Evolutionary conservation across 257 asterid species (phyloP).

Genomic region (Fraxinus quadrangulata): DNA sequence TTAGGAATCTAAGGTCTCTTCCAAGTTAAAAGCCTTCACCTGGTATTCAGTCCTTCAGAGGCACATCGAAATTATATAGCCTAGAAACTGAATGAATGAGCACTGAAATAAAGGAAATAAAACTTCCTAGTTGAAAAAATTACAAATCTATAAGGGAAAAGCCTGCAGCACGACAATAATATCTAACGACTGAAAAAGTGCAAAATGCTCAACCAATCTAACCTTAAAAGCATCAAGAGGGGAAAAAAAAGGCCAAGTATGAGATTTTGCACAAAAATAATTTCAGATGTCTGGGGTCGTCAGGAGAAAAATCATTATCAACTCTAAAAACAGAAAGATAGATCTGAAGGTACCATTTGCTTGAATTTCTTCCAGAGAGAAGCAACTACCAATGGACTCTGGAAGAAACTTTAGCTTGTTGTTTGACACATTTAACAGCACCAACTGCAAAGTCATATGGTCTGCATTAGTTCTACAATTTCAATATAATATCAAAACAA

Average conservation of each 20-base stretch:
- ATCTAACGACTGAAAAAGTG: too few species aligned
- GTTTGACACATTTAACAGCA: slow-evolving; percentile 81
- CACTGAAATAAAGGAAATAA: neutral
- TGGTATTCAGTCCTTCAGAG: neutral
- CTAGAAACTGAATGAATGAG: neutral
- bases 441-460: slow-evolving; percentile 61
- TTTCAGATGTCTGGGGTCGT: slow-evolving; percentile 17
- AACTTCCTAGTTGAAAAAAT: neutral
- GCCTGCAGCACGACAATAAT: too few species aligned
- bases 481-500: neutral
- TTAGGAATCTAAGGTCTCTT: neutral
- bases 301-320: slow-evolving; percentile 17
- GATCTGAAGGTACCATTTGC: slow-evolving; percentile 72
- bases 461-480: slow-evolving; percentile 14
- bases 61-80: neutral
- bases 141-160: too few species aligned
- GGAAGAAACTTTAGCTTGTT: slow-evolving; percentile 82
- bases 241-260: neutral
- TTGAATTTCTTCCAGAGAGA: slow-evolving; percentile 91
- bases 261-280: slow-evolving; percentile 11
- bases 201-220: too few species aligned
- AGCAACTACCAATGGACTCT: slow-evolving; percentile 80
- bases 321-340: slow-evolving; percentile 18
- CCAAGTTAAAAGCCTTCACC: neutral
- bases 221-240: neutral